These are phyloP conservation scores for Termitomyces sp. DNA, from an alignment of 768 basidiomycete genomes.

Conservation along the genomic window DNA sequence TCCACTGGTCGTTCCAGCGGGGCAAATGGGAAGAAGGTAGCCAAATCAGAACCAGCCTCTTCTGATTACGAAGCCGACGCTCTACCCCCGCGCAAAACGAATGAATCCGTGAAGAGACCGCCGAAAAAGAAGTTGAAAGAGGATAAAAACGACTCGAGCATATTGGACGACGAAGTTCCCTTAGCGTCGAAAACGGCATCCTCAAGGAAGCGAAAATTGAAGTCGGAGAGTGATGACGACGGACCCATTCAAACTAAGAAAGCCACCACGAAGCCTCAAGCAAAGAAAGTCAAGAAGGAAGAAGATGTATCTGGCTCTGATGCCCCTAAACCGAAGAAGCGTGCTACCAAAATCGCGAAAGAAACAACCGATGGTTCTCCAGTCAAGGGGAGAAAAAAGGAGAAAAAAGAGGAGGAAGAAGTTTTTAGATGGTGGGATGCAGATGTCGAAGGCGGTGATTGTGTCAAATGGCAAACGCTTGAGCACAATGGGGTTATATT, in stretches of 20 bases:
- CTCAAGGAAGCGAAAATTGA: constrained; percentile 42
- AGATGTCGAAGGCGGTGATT: constrained; percentile 68
- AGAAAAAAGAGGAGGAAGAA: constrained; percentile 64
- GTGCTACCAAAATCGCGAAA: constrained; percentile 38
- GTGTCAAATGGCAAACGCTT: constrained; percentile 91
- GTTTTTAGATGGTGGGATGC: constrained; percentile 89
- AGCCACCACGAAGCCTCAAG: constrained; percentile 39
- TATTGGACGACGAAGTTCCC: constrained; percentile 36
- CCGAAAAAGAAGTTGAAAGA: constrained; percentile 68
- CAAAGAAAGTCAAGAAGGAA: constrained; percentile 57
- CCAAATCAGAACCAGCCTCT: constrained; percentile 32
- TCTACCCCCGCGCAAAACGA: constrained; percentile 42
- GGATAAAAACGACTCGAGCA: constrained; percentile 21
- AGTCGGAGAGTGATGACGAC: constrained; percentile 48
- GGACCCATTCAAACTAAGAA: constrained; percentile 45
- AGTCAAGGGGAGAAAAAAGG: constrained; percentile 49
- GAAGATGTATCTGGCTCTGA: constrained; percentile 39
- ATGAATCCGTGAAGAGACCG: constrained; percentile 48
- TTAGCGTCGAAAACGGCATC: constrained; percentile 32
- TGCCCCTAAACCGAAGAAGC: constrained; percentile 45
- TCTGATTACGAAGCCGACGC: constrained; percentile 40
- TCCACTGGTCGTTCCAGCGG: constrained; percentile 42
- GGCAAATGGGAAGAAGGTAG: constrained; percentile 40
- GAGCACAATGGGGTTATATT: constrained; percentile 95
- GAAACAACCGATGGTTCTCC: constrained; percentile 34